Evolutionary conservation across 495 filamentous ascomycete genomes (phyloP).

Genomic region (Clohesyomyces aquaticus): DNA sequence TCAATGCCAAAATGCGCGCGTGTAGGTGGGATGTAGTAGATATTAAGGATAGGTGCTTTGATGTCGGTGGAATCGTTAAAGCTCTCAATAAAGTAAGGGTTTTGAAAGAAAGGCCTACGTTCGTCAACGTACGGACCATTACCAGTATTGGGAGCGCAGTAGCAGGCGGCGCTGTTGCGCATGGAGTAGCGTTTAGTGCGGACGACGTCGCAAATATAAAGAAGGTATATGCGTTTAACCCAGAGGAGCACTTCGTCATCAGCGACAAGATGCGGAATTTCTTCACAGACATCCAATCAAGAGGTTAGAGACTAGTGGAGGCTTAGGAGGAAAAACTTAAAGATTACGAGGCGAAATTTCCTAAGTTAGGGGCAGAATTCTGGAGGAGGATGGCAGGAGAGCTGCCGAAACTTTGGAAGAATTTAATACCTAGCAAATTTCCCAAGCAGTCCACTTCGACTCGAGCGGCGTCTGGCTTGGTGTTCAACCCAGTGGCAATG

Average conservation of each 20-base stretch:
- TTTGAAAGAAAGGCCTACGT: constrained; percentile 56
- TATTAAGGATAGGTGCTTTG: constrained; percentile 57
- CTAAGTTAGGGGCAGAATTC: constrained; percentile 56
- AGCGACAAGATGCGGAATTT: constrained; percentile 54
- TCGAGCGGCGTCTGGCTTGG: constrained; percentile 54
- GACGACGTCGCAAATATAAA: constrained; percentile 35
- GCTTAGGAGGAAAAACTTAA: constrained; percentile 54
- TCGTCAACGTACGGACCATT: constrained; percentile 56
- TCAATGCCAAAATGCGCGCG: constrained; percentile 63
- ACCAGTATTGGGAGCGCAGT: constrained; percentile 33
- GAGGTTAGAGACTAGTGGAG: constrained; percentile 50
- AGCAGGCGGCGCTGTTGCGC: constrained; percentile 26
- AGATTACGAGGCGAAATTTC: constrained; percentile 50
- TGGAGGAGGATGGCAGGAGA: constrained; percentile 51
- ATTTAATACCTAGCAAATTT: constrained; percentile 47
- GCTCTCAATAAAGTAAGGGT: constrained; percentile 54
- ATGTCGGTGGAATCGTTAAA: constrained; percentile 56
- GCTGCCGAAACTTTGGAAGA: constrained; percentile 10
- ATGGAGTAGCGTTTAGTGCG: constrained; percentile 31
- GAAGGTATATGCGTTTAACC: constrained; percentile 16
- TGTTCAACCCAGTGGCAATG: constrained; percentile 56
- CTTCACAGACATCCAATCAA: constrained; percentile 51
- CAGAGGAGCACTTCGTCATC: constrained; percentile 51
- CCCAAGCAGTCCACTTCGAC: constrained; percentile 56
- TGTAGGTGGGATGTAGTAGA: constrained; percentile 63